A percentile compares a stretch with the other conserved stretches of the same genome.
Evolutionary conservation across 768 basidiomycete genomes (phyloP).

Genomic region (Suillus placidus): DNA sequence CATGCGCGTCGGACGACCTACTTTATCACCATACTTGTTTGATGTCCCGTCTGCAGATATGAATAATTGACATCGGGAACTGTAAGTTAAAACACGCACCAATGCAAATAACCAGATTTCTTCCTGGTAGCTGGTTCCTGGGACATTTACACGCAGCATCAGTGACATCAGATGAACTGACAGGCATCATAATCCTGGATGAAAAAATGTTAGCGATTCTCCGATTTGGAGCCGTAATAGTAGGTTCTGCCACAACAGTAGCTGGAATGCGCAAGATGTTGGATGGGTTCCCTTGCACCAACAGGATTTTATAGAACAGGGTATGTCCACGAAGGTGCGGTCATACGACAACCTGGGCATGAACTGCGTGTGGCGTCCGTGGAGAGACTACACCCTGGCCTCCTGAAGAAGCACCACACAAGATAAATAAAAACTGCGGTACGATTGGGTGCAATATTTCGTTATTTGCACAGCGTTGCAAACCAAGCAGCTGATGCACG

Average conservation of each 20-base stretch:
- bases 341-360: not conserved
- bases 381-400: not conserved
- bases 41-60: conserved; percentile 32
- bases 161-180: not conserved
- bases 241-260: not conserved
- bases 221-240: not conserved
- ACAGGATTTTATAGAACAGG: not conserved
- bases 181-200: too few relatives aligned
- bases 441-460: not conserved
- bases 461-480: not conserved
- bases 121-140: not conserved
- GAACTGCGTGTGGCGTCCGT: not conserved
- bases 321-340: not conserved
- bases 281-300: not conserved
- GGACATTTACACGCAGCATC: not conserved
- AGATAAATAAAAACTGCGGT: not conserved
- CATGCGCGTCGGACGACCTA: not conserved
- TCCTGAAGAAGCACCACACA: not conserved
- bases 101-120: conserved; percentile 35
- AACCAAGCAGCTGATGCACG: not conserved
- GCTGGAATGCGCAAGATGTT: not conserved
- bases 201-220: not conserved
- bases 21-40: conserved; percentile 39
- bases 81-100: not conserved
- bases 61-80: not conserved